Conservation (phyloP, 2,329 filamentous ascomycete genomes). For the Chalara sp. region DNA sequence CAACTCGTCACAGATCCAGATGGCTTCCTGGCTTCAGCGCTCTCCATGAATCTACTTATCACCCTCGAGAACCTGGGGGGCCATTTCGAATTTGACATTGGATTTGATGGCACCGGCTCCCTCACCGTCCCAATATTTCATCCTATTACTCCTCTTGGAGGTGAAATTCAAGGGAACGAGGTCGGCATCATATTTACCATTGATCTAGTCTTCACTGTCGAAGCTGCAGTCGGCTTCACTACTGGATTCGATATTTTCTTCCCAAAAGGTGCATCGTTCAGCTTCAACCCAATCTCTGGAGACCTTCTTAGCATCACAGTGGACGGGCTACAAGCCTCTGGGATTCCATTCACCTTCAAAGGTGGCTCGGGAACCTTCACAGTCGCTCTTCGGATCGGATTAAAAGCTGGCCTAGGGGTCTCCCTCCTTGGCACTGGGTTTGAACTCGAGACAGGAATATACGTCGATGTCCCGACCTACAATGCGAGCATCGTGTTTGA, state of each 20-base stretch:
- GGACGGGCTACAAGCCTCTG: conserved; percentile 6
- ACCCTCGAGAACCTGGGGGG: not conserved
- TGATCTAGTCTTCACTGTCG: not conserved
- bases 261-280: not conserved
- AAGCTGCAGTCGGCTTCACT: not conserved
- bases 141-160: not conserved
- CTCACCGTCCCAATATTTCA: not conserved
- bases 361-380: conserved; percentile 7
- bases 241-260: not conserved
- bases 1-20: too few species aligned
- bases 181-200: not conserved
- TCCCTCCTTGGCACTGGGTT: conserved; percentile 3
- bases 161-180: not conserved
- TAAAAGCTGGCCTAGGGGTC: conserved; percentile 4
- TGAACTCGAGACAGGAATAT: conserved; percentile 10
- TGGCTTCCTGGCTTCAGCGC: too few species aligned
- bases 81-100: not conserved
- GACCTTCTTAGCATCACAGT: conserved; percentile 7
- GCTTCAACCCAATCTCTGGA: not conserved
- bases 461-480: conserved; percentile 10
- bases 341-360: conserved; percentile 5
- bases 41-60: not conserved
- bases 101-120: not conserved
- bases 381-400: conserved; percentile 4
- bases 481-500: conserved; percentile 7